Conservation (phyloP, 305 asterid genomes). For the Nicotiana rustica region DNA sequence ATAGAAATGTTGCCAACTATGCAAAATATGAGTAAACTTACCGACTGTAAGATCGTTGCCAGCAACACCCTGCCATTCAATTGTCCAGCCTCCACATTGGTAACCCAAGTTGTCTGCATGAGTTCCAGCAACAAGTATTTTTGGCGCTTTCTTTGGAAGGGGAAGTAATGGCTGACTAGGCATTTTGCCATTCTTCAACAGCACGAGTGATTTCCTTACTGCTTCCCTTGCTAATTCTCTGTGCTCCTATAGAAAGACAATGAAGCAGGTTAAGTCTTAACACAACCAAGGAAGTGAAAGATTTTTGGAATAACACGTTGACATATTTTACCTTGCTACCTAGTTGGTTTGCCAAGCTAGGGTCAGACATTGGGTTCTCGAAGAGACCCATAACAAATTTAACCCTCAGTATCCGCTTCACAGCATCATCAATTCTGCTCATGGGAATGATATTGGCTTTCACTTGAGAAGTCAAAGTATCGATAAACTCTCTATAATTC, state of each 20-base stretch:
- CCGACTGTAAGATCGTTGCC: constrained; percentile 62
- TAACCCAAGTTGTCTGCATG: constrained; percentile 65
- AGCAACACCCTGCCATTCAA: constrained; percentile 64
- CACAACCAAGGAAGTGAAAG: not conserved
- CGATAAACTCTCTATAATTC: constrained; percentile 55
- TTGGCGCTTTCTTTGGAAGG: constrained; percentile 50
- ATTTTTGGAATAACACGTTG: not conserved
- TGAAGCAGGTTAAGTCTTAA: not conserved
- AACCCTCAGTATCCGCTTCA: constrained; percentile 66
- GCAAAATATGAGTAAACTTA: constrained; percentile 29
- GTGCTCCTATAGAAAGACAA: constrained; percentile 43
- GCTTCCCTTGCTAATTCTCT: constrained; percentile 50
- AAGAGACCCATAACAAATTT: constrained; percentile 75
- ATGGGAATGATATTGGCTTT: constrained; percentile 61
- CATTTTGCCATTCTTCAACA: constrained; percentile 58
- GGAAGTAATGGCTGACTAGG: constrained; percentile 52
- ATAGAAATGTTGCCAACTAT: not conserved
- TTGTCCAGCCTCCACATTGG: constrained; percentile 74
- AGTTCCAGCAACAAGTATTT: constrained; percentile 62
- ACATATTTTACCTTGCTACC: constrained; percentile 64
- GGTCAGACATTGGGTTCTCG: constrained; percentile 71
- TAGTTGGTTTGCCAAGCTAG: constrained; percentile 56
- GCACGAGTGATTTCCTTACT: constrained; percentile 67
- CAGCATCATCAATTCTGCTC: constrained; percentile 77
- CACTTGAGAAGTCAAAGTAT: constrained; percentile 58